Percentiles rank a stretch among this genome's conserved stretches.
phyloP scores from a whole-genome alignment of 2,329 filamentous ascomycete genomes.

The Penicillium janthinellum region DNA sequence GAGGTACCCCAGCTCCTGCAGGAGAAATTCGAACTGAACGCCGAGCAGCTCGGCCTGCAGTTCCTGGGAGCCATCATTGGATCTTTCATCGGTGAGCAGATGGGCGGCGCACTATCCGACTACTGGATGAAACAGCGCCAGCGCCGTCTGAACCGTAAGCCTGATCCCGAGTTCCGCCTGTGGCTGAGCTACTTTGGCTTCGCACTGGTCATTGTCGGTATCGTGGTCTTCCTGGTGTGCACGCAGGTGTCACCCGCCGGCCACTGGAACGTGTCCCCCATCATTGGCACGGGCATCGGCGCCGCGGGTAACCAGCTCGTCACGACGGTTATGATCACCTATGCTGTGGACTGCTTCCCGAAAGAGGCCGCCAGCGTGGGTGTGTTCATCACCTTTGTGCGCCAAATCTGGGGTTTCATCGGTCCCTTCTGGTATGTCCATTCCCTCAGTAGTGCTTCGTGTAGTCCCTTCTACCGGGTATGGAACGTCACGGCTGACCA shows the following conservation, averaged over 20 bases:
- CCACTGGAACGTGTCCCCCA: slow-evolving; percentile 59
- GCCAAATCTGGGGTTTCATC: slow-evolving; percentile 45
- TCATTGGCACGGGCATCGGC: slow-evolving; percentile 57
- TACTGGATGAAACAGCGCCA: slow-evolving; percentile 55
- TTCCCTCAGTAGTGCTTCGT: neutral
- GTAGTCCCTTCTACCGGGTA: neutral
- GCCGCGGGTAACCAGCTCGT: slow-evolving; percentile 64
- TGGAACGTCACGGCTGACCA: slow-evolving; percentile 15
- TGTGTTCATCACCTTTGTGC: slow-evolving; percentile 62
- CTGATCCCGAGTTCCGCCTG: slow-evolving; percentile 57
- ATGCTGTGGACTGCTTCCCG: slow-evolving; percentile 60
- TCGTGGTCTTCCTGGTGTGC: slow-evolving; percentile 61
- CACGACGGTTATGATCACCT: slow-evolving; percentile 64
- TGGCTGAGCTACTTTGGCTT: slow-evolving; percentile 62
- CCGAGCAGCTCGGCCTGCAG: slow-evolving; percentile 62
- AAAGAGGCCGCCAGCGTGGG: slow-evolving; percentile 60
- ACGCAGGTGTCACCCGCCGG: slow-evolving; percentile 49
- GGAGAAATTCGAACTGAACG: slow-evolving; percentile 58
- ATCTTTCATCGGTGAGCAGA: slow-evolving; percentile 61
- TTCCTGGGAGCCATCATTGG: slow-evolving; percentile 62
- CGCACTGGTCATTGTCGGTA: slow-evolving; percentile 54
- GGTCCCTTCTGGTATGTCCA: slow-evolving; percentile 43
- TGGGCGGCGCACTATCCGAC: slow-evolving; percentile 60
- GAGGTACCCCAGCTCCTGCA: slow-evolving; percentile 63
- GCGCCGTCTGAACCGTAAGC: slow-evolving; percentile 39